Conservation (phyloP, 2,329 filamentous ascomycete species). For the Gyromitra esculenta region DNA sequence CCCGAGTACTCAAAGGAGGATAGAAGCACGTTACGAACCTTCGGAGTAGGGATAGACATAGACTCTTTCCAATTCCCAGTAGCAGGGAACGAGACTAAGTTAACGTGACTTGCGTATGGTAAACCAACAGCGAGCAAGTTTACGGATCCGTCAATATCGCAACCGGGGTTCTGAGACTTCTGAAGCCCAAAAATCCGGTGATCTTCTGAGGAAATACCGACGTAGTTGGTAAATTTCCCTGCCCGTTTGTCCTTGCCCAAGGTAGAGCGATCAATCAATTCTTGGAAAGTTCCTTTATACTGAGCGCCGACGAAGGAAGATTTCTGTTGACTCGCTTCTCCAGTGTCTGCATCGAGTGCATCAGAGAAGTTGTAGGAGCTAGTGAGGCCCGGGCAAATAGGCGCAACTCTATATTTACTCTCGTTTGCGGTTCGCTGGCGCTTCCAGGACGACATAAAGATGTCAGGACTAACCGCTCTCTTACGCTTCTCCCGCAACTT, state of each 20-base stretch:
- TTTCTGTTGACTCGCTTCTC: neutral
- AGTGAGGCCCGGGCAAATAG: too few species aligned
- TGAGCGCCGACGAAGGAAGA: neutral
- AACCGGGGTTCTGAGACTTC: neutral
- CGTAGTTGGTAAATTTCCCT: too few species aligned
- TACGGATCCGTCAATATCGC: neutral
- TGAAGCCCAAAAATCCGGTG: neutral
- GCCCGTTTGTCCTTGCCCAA: neutral
- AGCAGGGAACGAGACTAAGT: too few species aligned
- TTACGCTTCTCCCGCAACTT: neutral
- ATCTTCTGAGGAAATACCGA: neutral
- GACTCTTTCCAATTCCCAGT: too few species aligned
- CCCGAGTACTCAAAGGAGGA: neutral
- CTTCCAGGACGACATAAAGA: neutral
- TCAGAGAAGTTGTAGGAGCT: too few species aligned
- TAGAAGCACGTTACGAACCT: neutral
- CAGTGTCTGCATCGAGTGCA: too few species aligned
- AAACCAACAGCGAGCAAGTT: too few species aligned
- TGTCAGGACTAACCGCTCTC: neutral
- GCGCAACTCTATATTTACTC: neutral
- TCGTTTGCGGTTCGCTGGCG: neutral
- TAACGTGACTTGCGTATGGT: neutral
- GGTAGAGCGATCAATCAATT: neutral
- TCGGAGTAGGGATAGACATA: neutral
- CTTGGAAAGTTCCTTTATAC: neutral